Evolutionary conservation across 805 yeast species (phyloP).

Genomic region (Saccharomycopsis fodiens): DNA sequence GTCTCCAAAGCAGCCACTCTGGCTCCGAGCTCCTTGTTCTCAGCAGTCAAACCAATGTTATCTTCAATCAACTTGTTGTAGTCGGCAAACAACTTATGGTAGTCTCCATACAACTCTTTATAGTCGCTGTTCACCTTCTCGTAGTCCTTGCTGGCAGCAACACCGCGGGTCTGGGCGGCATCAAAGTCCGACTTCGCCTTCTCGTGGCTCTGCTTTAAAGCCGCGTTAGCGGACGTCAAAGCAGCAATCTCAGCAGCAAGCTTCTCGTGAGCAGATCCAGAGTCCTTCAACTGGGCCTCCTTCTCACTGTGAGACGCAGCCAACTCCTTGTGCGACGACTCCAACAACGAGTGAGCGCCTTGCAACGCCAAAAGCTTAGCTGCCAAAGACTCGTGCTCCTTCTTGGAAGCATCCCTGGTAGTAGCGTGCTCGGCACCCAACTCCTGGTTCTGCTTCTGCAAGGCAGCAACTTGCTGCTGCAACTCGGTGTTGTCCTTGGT

Average conservation of each 20-base stretch:
- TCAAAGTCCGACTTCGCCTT: constrained; percentile 1
- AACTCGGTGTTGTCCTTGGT: neutral
- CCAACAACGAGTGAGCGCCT: neutral
- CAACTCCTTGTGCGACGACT: neutral
- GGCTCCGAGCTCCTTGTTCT: neutral
- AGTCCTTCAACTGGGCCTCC: neutral
- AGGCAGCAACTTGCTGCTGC: neutral
- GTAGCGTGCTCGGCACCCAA: neutral
- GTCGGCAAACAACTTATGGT: constrained; percentile 13
- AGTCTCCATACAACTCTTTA: constrained; percentile 15
- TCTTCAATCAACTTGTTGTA: constrained; percentile 4
- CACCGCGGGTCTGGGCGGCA: no score
- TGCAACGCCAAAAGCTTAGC: neutral
- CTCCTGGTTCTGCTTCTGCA: neutral
- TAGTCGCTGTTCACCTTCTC: constrained; percentile 6
- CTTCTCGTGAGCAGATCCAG: neutral
- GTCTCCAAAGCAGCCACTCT: neutral
- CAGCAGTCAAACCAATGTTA: constrained; percentile 2
- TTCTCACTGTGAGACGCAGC: neutral
- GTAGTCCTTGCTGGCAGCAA: neutral
- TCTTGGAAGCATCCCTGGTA: neutral
- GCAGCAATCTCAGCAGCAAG: neutral
- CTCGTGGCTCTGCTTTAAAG: neutral
- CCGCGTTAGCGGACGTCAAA: constrained; percentile 1
- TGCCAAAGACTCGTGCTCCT: neutral